Evolutionary conservation across 305 asterid genomes (phyloP).

Genomic region (Fraxinus velutina): DNA sequence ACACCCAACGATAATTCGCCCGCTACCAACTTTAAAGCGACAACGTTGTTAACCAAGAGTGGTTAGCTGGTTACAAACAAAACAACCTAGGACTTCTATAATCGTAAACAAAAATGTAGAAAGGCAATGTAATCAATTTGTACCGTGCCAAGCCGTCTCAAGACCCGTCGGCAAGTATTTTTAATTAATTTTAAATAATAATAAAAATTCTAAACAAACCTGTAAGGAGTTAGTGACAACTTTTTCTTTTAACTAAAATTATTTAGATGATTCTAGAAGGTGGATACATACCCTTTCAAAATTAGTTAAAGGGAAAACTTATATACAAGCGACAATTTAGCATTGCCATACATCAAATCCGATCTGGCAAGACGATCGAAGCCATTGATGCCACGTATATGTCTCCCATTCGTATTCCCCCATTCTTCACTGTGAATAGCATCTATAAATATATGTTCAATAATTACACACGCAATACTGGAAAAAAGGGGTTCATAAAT

Average conservation of each 20-base stretch:
- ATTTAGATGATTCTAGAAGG: neutral
- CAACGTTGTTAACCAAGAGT: neutral
- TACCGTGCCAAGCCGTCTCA: neutral
- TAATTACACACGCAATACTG: neutral
- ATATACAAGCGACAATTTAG: neutral
- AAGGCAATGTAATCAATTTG: too few relatives aligned
- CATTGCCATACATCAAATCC: neutral
- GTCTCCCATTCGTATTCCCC: neutral
- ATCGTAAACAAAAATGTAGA: too few relatives aligned
- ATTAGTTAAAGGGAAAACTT: neutral
- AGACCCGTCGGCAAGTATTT: neutral
- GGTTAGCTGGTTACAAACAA: too few relatives aligned
- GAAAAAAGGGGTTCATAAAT: neutral
- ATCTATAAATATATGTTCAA: neutral
- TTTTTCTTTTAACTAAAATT: neutral
- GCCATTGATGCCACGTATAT: neutral
- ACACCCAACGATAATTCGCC: neutral
- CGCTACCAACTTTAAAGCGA: neutral
- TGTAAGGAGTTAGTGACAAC: neutral
- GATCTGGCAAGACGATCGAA: neutral
- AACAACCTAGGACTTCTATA: neutral
- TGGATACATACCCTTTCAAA: neutral
- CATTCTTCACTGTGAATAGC: neutral
- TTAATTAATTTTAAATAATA: too few relatives aligned
- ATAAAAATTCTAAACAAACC: neutral